Conservation (phyloP, 768 basidiomycete species). For the Xerocomellus chrysenteron region DNA sequence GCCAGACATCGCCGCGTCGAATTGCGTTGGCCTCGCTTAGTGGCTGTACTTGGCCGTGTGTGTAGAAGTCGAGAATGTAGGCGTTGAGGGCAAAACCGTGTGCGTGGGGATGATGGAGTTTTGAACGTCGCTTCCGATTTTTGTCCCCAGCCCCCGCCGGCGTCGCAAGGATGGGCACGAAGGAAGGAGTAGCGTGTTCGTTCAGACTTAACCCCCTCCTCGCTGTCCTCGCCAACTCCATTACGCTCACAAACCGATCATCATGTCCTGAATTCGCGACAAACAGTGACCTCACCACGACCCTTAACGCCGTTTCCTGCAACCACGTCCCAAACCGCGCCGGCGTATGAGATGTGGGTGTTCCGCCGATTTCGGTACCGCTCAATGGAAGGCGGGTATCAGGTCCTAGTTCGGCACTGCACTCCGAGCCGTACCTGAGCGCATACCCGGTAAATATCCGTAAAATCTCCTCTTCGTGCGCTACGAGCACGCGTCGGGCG, state of each 20-base stretch:
- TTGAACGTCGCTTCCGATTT: background rate
- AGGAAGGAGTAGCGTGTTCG: constrained; percentile 59
- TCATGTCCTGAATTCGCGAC: constrained; percentile 67
- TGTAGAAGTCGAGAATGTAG: constrained; percentile 67
- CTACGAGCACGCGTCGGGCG: constrained; percentile 41
- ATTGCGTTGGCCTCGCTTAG: constrained; percentile 56
- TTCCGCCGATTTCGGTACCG: constrained; percentile 22
- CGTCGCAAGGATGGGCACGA: constrained; percentile 36
- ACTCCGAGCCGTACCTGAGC: constrained; percentile 44
- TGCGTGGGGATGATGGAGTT: background rate
- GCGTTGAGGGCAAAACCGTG: constrained; percentile 51
- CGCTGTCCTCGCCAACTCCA: constrained; percentile 51
- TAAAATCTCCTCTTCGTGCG: constrained; percentile 51
- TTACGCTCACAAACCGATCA: constrained; percentile 50
- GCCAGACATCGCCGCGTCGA: constrained; percentile 65
- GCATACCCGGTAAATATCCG: constrained; percentile 58
- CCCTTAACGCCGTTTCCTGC: constrained; percentile 35
- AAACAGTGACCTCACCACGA: constrained; percentile 55
- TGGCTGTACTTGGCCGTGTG: constrained; percentile 55
- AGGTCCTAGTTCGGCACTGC: constrained; percentile 36
- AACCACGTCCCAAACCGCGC: constrained; percentile 39
- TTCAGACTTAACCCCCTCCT: constrained; percentile 56
- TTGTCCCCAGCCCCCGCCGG: constrained; percentile 16
- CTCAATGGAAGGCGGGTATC: constrained; percentile 55
- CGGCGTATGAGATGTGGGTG: background rate